Evolutionary conservation across 345 rosid species (phyloP).

Genomic region (Murraya koenigii): DNA sequence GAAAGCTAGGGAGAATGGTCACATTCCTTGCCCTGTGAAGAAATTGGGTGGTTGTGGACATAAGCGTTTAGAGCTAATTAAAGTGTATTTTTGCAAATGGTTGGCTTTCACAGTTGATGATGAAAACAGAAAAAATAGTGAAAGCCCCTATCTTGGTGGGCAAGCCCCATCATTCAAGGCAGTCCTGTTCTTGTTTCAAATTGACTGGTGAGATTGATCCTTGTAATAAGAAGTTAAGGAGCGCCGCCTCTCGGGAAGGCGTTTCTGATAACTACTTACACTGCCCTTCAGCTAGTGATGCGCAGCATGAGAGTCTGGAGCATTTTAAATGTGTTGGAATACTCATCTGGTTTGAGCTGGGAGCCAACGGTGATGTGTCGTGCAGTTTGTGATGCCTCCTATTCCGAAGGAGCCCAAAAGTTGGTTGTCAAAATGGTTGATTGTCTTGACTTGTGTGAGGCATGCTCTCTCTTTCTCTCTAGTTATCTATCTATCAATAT

Average conservation of each 20-base stretch:
- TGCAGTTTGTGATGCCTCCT: slow-evolving; percentile 34
- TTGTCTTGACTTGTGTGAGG: slow-evolving; percentile 55
- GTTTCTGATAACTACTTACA: slow-evolving; percentile 58
- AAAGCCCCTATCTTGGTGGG: slow-evolving; percentile 9
- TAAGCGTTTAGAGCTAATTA: slow-evolving; percentile 36
- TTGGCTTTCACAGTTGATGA: slow-evolving; percentile 36
- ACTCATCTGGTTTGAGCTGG: slow-evolving; percentile 70
- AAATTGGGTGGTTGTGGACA: slow-evolving; percentile 49
- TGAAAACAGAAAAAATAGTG: slow-evolving; percentile 31
- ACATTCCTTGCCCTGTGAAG: slow-evolving; percentile 45
- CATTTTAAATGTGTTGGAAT: slow-evolving; percentile 75
- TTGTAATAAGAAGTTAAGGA: slow-evolving; percentile 25
- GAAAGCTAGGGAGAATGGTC: slow-evolving; percentile 51
- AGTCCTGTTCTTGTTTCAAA: slow-evolving; percentile 46
- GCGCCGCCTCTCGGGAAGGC: slow-evolving; percentile 56
- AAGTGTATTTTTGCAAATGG: slow-evolving; percentile 36
- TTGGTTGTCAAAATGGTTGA: slow-evolving; percentile 50
- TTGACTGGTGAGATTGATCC: slow-evolving; percentile 30
- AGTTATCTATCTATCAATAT: no score
- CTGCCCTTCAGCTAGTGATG: slow-evolving; percentile 45
- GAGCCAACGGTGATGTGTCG: slow-evolving; percentile 84
- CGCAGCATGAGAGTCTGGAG: slow-evolving; percentile 33
- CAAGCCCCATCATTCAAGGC: slow-evolving; percentile 5
- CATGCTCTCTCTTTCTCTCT: background rate
- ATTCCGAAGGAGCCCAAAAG: slow-evolving; percentile 8